Evolutionary conservation across 2,329 filamentous ascomycete genomes (phyloP).

Genomic region (Cercospora sesami): DNA sequence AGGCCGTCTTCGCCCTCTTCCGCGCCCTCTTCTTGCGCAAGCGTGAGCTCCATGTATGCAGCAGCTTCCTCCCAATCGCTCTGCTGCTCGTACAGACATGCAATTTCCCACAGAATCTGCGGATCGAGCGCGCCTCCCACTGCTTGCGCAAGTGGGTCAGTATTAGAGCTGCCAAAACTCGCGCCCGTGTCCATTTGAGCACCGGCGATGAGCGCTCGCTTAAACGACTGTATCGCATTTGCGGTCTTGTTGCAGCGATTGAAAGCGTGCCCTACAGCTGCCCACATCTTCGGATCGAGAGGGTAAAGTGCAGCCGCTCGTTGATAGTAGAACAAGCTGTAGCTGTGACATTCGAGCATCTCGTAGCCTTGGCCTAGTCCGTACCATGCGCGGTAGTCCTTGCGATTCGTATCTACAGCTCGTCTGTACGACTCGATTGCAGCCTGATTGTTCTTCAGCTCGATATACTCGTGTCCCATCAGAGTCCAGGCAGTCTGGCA

Average conservation of each 20-base stretch:
- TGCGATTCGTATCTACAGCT: conserved; percentile 91
- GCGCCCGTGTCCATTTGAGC: conserved; percentile 72
- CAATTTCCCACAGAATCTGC: conserved; percentile 87
- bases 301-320: conserved; percentile 89
- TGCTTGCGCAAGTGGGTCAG: conserved; percentile 50
- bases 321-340: conserved; percentile 96
- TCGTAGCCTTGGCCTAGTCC: conserved; percentile 96
- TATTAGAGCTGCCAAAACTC: conserved; percentile 44
- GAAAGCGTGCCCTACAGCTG: conserved; percentile 88
- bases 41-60: conserved; percentile 91
- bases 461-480: conserved; percentile 98
- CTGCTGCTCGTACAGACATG: conserved; percentile 79
- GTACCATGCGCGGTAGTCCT: conserved; percentile 98
- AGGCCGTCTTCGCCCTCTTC: conserved; percentile 57
- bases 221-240: conserved; percentile 94
- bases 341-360: conserved; percentile 95
- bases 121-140: conserved; percentile 71
- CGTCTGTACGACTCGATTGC: conserved; percentile 96
- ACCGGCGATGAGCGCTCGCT: conserved; percentile 84
- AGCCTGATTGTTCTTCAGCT: conserved; percentile 97
- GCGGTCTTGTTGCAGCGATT: conserved; percentile 81
- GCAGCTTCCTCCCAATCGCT: conserved; percentile 77
- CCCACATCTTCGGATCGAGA: conserved; percentile 98
- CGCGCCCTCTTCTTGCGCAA: conserved; percentile 83
- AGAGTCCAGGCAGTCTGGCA: conserved; percentile 96